These are phyloP conservation scores for Heliamphora ciliata DNA, from an alignment of 179 eudicot genomes.

Conservation along the genomic window DNA sequence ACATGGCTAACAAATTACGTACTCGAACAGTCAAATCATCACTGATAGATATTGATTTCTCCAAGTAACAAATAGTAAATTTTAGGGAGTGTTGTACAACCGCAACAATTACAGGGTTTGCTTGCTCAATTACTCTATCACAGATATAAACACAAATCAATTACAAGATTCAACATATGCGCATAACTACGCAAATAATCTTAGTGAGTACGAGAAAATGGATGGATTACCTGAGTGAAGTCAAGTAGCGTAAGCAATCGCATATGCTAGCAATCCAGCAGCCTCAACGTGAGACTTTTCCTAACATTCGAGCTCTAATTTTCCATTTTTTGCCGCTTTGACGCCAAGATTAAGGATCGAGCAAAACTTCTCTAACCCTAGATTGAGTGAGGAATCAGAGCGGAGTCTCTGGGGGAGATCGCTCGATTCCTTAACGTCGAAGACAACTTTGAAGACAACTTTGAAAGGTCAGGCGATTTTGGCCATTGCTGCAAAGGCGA, in stretches of 20 bases:
- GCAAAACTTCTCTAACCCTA: slow-evolving; percentile 56
- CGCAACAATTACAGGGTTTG: slow-evolving; percentile 60
- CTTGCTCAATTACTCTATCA: slow-evolving; percentile 64
- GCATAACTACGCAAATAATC: not conserved
- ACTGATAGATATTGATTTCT: slow-evolving; percentile 36
- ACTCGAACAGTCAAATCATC: slow-evolving; percentile 80
- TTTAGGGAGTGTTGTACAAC: slow-evolving; percentile 62
- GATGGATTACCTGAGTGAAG: slow-evolving; percentile 46
- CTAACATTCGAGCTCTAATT: slow-evolving; percentile 68
- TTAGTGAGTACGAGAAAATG: not conserved
- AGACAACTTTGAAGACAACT: slow-evolving; percentile 51
- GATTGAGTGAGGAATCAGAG: slow-evolving; percentile 43
- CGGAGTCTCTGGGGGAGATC: slow-evolving; percentile 56
- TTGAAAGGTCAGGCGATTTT: slow-evolving; percentile 65
- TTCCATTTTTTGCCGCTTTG: slow-evolving; percentile 30
- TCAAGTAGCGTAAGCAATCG: slow-evolving; percentile 55
- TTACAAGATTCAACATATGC: not conserved
- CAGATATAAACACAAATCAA: slow-evolving; percentile 10
- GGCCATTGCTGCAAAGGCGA: slow-evolving; percentile 48
- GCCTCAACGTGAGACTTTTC: slow-evolving; percentile 62
- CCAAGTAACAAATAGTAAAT: slow-evolving; percentile 71
- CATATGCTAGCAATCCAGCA: slow-evolving; percentile 41
- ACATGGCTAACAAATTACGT: slow-evolving; percentile 17
- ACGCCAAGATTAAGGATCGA: slow-evolving; percentile 53
- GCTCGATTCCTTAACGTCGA: slow-evolving; percentile 26